phyloP scores from a whole-genome alignment of 208 protist genomes.

The Acanthamoeba lenticulata region DNA sequence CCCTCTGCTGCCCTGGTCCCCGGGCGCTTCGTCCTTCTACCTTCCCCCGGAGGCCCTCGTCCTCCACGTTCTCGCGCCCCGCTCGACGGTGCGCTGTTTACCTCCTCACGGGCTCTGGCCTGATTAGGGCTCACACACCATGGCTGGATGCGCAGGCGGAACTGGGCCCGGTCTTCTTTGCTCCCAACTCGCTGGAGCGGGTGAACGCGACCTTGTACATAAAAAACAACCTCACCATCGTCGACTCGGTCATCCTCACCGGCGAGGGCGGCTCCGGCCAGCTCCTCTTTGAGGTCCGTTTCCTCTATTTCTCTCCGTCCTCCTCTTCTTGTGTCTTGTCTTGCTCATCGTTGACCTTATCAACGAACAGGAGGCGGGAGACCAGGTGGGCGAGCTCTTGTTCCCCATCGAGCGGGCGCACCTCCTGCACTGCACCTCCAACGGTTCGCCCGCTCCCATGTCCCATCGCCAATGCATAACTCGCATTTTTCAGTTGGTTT shows the following conservation, averaged over 20 bases:
- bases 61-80: not conserved
- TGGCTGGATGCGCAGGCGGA: not conserved
- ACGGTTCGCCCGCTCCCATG: not conserved
- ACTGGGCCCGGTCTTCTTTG: constrained; percentile 33
- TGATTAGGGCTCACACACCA: not conserved
- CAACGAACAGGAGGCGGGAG: not conserved
- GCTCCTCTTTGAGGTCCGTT: constrained; percentile 24
- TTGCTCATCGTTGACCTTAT: too few relatives aligned
- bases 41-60: not conserved
- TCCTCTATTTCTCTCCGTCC: not conserved
- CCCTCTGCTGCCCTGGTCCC: not conserved
- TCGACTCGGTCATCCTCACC: constrained; percentile 18
- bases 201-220: constrained; percentile 63
- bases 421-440: constrained; percentile 51
- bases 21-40: not conserved
- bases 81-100: not conserved
- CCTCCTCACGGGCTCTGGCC: not conserved
- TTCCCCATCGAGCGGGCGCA: constrained; percentile 28
- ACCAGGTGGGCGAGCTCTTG: constrained; percentile 28
- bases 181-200: not conserved
- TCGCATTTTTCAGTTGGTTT: too few relatives aligned
- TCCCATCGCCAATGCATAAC: too few relatives aligned
- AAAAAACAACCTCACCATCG: constrained; percentile 68
- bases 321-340: too few relatives aligned
- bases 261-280: constrained; percentile 32